These are phyloP conservation scores for Talaromyces adpressus DNA, from an alignment of 495 filamentous ascomycete species.

Conservation along the genomic window DNA sequence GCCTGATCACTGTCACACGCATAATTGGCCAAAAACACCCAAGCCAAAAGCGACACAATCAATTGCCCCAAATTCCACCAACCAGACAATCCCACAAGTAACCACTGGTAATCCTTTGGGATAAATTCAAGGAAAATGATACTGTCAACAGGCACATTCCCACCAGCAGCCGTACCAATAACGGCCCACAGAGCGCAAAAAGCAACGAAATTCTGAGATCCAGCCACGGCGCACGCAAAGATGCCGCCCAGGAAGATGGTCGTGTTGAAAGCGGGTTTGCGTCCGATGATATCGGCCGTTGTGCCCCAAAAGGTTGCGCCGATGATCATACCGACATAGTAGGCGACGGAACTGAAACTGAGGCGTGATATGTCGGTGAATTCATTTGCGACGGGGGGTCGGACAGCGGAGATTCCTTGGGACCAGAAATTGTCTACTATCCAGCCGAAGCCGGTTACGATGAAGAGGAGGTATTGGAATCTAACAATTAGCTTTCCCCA, in stretches of 20 bases:
- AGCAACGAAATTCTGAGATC: conserved; percentile 23
- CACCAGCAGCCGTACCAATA: conserved; percentile 26
- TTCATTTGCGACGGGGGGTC: conserved; percentile 24
- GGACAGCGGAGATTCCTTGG: conserved; percentile 24
- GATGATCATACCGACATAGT: conserved; percentile 28
- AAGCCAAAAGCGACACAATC: conserved; percentile 24
- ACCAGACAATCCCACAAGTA: conserved; percentile 22
- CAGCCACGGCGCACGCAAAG: conserved; percentile 23
- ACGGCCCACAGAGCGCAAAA: conserved; percentile 29
- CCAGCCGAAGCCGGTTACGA: conserved; percentile 28
- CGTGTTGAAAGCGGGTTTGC: conserved; percentile 24
- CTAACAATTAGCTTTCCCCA: conserved; percentile 9
- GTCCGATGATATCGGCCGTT: conserved; percentile 25
- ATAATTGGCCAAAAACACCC: conserved; percentile 28
- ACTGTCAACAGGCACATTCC: conserved; percentile 26
- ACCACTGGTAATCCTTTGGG: conserved; percentile 26
- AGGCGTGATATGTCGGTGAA: conserved; percentile 20
- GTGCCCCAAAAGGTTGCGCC: conserved; percentile 29
- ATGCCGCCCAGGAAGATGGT: conserved; percentile 22
- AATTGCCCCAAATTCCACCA: conserved; percentile 31
- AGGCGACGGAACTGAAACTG: conserved; percentile 30
- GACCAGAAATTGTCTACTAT: conserved; percentile 30
- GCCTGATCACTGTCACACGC: conserved; percentile 21
- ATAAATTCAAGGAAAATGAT: conserved; percentile 29
- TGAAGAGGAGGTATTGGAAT: conserved; percentile 29